These are phyloP conservation scores for Pythium guiyangense DNA, from an alignment of 352 stramenopile species.

Conservation along the genomic window DNA sequence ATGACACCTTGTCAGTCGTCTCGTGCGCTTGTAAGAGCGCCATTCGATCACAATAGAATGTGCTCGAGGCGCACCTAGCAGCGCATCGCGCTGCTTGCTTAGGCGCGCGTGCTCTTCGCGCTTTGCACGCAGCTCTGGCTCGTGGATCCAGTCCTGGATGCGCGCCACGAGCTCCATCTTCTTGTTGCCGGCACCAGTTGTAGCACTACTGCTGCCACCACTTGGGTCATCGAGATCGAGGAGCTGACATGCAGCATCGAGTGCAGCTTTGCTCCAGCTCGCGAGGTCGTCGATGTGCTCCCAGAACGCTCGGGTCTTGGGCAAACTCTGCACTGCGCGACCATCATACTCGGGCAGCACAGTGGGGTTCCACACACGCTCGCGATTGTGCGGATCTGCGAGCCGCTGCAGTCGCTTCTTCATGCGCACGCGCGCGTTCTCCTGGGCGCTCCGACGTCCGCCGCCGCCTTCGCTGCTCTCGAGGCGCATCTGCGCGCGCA, in stretches of 20 bases:
- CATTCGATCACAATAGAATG: background rate
- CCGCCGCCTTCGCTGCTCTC: slow-evolving; percentile 39
- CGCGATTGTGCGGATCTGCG: slow-evolving; percentile 35
- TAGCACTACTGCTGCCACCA: background rate
- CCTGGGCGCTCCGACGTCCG: slow-evolving; percentile 13
- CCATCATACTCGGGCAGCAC: slow-evolving; percentile 37
- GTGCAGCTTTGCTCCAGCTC: slow-evolving; percentile 40
- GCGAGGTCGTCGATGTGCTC: slow-evolving; percentile 35
- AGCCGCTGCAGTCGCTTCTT: slow-evolving; percentile 44
- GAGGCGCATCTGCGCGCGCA: slow-evolving; percentile 49
- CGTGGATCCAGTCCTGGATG: slow-evolving; percentile 71
- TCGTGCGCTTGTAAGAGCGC: background rate
- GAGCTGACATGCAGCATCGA: slow-evolving; percentile 52
- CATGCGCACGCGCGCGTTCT: slow-evolving; percentile 28
- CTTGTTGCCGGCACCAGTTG: slow-evolving; percentile 22
- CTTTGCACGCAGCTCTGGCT: slow-evolving; percentile 36
- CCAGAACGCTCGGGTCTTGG: slow-evolving; percentile 67
- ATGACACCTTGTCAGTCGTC: background rate
- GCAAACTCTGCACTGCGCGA: slow-evolving; percentile 39
- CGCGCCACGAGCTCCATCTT: slow-evolving; percentile 59
- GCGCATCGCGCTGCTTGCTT: slow-evolving; percentile 31
- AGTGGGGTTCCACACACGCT: slow-evolving; percentile 47
- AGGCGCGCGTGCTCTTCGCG: slow-evolving; percentile 28
- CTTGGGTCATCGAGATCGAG: slow-evolving; percentile 33
- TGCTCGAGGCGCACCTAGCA: slow-evolving; percentile 27